Evolutionary conservation across 1,284 basidiomycete species (phyloP).

Genomic region (Golubevia sp.): DNA sequence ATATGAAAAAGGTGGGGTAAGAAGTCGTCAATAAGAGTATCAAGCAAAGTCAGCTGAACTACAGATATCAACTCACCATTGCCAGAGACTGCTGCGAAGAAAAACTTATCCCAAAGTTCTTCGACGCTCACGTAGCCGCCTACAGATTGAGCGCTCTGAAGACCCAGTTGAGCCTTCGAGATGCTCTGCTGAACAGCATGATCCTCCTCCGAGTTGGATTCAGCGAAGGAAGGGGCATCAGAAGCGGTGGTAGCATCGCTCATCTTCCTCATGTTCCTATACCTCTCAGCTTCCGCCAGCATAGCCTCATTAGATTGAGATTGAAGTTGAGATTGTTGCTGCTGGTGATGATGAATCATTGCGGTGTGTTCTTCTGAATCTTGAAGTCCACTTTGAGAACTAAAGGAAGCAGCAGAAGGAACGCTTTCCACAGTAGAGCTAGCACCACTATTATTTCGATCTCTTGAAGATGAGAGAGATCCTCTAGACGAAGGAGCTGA

Average conservation of each 20-base stretch:
- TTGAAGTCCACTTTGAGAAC: background rate
- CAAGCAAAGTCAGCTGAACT: background rate
- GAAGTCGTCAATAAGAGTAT: background rate
- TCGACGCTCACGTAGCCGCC: conserved; percentile 49
- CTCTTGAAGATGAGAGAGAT: background rate
- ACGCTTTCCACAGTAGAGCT: background rate
- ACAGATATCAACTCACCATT: conserved; percentile 13
- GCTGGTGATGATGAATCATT: background rate
- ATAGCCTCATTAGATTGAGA: background rate
- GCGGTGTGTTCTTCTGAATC: background rate
- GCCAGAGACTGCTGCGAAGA: conserved; percentile 46
- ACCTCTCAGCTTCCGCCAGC: background rate
- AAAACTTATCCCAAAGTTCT: conserved; percentile 50
- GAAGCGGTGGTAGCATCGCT: conserved; percentile 31
- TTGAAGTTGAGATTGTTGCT: background rate
- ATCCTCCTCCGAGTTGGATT: conserved; percentile 28
- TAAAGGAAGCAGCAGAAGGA: background rate
- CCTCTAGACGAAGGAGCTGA: background rate
- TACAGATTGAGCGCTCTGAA: conserved; percentile 34
- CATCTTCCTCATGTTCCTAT: conserved; percentile 23
- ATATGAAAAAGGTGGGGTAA: background rate
- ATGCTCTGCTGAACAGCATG: conserved; percentile 25
- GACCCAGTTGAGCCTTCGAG: conserved; percentile 26
- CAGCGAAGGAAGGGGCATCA: conserved; percentile 15
- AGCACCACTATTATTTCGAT: background rate